Evolutionary conservation across 2,329 filamentous ascomycete species (phyloP).

Genomic region (Colletotrichum sp.): DNA sequence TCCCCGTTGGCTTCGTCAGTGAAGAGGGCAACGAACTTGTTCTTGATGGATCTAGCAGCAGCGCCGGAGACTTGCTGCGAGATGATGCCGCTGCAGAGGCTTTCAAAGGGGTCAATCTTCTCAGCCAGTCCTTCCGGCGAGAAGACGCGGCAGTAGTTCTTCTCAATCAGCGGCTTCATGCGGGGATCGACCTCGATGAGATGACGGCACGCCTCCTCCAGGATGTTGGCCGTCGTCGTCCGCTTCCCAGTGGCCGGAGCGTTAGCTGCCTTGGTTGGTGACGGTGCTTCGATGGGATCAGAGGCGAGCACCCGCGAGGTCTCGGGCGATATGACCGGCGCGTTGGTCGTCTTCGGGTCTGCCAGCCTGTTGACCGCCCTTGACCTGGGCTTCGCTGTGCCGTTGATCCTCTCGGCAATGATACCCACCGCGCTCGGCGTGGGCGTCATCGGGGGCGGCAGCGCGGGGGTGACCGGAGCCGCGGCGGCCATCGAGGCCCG

Average conservation of each 20-base stretch:
- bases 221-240: conserved; percentile 73
- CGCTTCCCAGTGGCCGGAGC: conserved; percentile 26
- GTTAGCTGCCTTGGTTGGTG: conserved; percentile 45
- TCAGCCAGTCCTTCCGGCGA: conserved; percentile 83
- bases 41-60: conserved; percentile 87
- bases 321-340: conserved; percentile 73
- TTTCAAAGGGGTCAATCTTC: conserved; percentile 86
- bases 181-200: conserved; percentile 76
- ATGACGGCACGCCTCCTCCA: conserved; percentile 78
- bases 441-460: conserved; percentile 49
- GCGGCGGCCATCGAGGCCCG: conserved; percentile 25
- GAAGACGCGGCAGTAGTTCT: conserved; percentile 80
- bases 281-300: conserved; percentile 51
- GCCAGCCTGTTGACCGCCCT: conserved; percentile 60
- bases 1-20: conserved; percentile 34
- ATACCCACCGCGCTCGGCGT: conserved; percentile 50
- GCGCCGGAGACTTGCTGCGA: conserved; percentile 96
- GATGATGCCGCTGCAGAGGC: conserved; percentile 85
- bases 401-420: conserved; percentile 36
- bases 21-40: conserved; percentile 82
- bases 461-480: conserved; percentile 1
- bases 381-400: conserved; percentile 38
- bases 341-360: conserved; percentile 70
- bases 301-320: conserved; percentile 66
- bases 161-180: conserved; percentile 74